Base-by-base conservation (phyloP, 352 stramenopile genomes). In the Ochromonadaceae sp. region DNA sequence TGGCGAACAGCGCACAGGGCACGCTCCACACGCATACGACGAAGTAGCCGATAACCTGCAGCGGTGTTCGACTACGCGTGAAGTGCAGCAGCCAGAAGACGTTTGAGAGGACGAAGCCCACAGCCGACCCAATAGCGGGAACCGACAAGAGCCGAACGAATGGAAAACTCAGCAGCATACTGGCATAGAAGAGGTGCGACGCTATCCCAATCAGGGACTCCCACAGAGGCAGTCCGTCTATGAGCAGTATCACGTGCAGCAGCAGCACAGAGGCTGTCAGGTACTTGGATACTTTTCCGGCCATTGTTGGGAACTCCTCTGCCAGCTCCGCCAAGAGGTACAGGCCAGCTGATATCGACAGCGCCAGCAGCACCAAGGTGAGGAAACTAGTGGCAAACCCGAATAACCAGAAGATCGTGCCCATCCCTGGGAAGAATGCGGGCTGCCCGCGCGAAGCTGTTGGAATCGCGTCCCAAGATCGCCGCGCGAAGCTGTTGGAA, bases 291-390 rank as follows among this genome's bases (percentile, higher is more conserved):
- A 58, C 49, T 41, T 58, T 58, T 5, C 10, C 25, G 22, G 49
- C 42, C 10, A 44, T 58, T 44, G 49, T 46, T 35, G 49, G 49
- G 26, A 43, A 58, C n/a, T 58, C 49, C 30, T 58, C 49, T 5
- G 49, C 26, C 5, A 58, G 25, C 42, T 44, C 49, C 25, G 49
- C 14, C 7, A 58, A 25, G 5, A 58, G 26, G 42, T 58, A 58
- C 7, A 58, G 31, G 30, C 49, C 49, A 17, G 49, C 39, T 7
- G 49, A 7, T 7, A 58, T 46, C 25, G 9, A 47, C 49, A 58
- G 42, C 10, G 49, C 49, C 10, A 58, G 25, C 5, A 41, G 25
- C 7, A 58, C 5, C 20, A 58, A 43, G 5, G 49, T 5, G 22
- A 58, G 15, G 30, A 5, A 58, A 30, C 5, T 15, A 28, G 49